Base-by-base conservation (phyloP, 139 green algal genomes). In the Dunaliella sp. region DNA sequence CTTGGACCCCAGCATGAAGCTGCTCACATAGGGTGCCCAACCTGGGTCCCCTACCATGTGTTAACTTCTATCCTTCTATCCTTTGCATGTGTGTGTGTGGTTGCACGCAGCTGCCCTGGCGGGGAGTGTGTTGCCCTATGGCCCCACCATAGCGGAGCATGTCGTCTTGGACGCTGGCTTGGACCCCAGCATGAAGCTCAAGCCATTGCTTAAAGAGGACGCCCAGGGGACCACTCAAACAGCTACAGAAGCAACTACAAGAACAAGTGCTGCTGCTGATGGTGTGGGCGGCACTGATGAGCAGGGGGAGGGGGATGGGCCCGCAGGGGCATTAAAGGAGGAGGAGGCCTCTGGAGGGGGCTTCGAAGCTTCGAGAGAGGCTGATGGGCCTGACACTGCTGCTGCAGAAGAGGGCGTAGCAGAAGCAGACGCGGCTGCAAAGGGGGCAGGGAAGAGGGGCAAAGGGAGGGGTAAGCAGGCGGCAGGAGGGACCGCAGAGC, bases 111-210 rank as follows among this genome's bases (percentile, higher is more conserved):
- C 48, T 65, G 48, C 48, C 16, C 48, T 65, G 48, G 48, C 48
- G 7, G 48, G 48, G 7, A 65, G 84, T 32, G 59, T 92, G 28
- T 35, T 96, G 86, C 90, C 90, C 31, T 98, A 98, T 84, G 96
- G 96, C 0, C 95, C 96, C 0, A 86, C 89, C 22, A 86, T 98
- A 2, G 91, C 89, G 0, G 96, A 99, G 85, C 97, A 99, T 88
- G 94, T 93, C 79, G 85, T 95, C 1, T 84, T 94, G 36, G 82
- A 86, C 31, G 95, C 97, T 1, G 91, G 91, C 0, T 84, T 99
- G 32, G 74, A 90, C 1, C 92, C 96, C 1, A 38, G 24, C 3
- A 72, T 79, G 22, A 58, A 59, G 3, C 48, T 58, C 81, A 32
- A 32, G 22, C 58, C 58, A n/a, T n/a, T n/a, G n/a, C n/a, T n/a